Evolutionary conservation across 768 basidiomycete species (phyloP), one percentile per base, ranked within the genome.

Genomic region (Mycena olivaceomarginata): DNA sequence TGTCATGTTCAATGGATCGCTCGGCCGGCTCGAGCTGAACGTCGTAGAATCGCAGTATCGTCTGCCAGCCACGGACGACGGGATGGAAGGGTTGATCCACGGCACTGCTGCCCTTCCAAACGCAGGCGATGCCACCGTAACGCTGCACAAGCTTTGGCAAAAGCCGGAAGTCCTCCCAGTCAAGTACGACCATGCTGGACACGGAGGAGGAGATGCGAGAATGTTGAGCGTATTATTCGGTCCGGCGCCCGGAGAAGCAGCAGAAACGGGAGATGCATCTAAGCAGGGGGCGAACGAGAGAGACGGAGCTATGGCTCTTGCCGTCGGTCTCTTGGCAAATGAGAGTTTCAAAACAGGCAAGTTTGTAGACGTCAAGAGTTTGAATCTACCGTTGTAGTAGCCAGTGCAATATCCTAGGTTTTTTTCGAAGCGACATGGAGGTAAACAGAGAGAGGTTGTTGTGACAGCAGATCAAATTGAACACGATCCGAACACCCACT

Each of bases 1-100:
- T 70, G 89, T 91, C 63, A 89, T 89, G 87, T 90, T 90, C 84
- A 90, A 91, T 81, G 89, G 90, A 5, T 88, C 87, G n/a, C 84
- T 86, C 20, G 90, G 90, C 11, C 86, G 90, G 18, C 87, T 90
- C 6, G 90, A 91, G 82, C 85, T 90, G 18, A 88, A 89, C 74
- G 89, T 90, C 45, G 89, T 90, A 45, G 90, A 91, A 78, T 87
- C 85, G 18, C 80, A 84, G 70, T 87, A 82, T 77, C 85, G 87
- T 2, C 78, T 85, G 20, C 84, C 83, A 16, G 76, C 79, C 0
- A 84, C 83, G 16, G 82, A 77, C 8, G 82, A 85, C 37, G 77
- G 79, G 15, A 81, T 83, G 67, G 84, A 83, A 37, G 87, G 86
- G 5, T 79, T 86, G 15, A 84, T 86, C 57, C 87, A 88, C 76